Evolutionary conservation across 2,329 filamentous ascomycete species (phyloP).

Genomic region (Tolypocladium album): DNA sequence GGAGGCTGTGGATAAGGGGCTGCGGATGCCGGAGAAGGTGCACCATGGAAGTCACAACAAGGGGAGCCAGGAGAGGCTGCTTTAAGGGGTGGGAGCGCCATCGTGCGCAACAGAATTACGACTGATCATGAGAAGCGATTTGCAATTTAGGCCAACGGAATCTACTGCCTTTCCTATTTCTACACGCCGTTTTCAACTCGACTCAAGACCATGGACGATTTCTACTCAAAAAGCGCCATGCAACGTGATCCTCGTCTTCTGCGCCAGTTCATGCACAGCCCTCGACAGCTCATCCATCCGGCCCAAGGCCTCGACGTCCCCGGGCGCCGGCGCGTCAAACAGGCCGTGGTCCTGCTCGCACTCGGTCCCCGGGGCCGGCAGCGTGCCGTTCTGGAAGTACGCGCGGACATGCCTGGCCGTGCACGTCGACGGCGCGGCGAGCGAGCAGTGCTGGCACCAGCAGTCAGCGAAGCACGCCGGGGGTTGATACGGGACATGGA

Average conservation of each 20-base stretch:
- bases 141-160: not conserved
- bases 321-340: slow-evolving; percentile 21
- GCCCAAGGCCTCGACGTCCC: not conserved
- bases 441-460: slow-evolving; percentile 33
- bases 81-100: not conserved
- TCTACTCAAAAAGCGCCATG: not conserved
- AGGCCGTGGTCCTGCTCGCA: slow-evolving; percentile 35
- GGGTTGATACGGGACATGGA: too few relatives aligned
- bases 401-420: slow-evolving; percentile 27
- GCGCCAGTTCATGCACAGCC: not conserved
- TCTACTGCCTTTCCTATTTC: not conserved
- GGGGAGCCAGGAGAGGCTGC: not conserved
- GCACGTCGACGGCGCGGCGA: slow-evolving; percentile 32
- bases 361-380: slow-evolving; percentile 31
- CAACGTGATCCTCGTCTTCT: not conserved
- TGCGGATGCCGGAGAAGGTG: slow-evolving; percentile 34
- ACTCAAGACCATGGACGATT: too few relatives aligned
- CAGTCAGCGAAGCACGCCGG: not conserved
- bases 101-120: not conserved
- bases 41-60: slow-evolving; percentile 20
- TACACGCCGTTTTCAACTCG: not conserved
- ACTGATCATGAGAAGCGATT: not conserved
- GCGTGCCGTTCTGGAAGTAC: slow-evolving; percentile 34
- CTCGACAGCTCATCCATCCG: not conserved
- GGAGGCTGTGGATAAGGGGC: slow-evolving; percentile 35